A percentile compares a stretch with the other conserved stretches of the same genome.
Evolutionary conservation across 2,329 filamentous ascomycete genomes (phyloP).

Genomic region (Colletotrichum euphorbiae): DNA sequence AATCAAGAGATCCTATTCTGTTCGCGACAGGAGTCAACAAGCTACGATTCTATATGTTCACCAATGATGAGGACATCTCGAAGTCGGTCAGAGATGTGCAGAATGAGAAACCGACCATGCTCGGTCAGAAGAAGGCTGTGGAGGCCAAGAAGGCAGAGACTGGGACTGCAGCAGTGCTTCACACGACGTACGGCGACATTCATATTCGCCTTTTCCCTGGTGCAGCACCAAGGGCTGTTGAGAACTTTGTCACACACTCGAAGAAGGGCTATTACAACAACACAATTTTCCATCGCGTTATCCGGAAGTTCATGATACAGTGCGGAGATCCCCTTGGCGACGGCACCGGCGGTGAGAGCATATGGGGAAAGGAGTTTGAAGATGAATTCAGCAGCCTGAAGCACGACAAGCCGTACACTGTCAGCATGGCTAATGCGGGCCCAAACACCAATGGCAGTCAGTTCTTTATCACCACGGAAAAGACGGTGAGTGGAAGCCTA

Average conservation of each 20-base stretch:
- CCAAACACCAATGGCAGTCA: slow-evolving; percentile 96
- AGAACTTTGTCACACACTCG: slow-evolving; percentile 96
- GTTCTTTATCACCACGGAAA: slow-evolving; percentile 98
- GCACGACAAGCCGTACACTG: slow-evolving; percentile 95
- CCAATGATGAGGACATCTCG: slow-evolving; percentile 84
- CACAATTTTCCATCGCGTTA: slow-evolving; percentile 96
- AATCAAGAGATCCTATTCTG: slow-evolving; percentile 89
- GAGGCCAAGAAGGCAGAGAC: slow-evolving; percentile 75
- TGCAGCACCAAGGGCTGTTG: slow-evolving; percentile 91
- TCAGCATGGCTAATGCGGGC: slow-evolving; percentile 98
- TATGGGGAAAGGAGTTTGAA: slow-evolving; percentile 92
- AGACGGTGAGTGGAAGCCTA: slow-evolving; percentile 72
- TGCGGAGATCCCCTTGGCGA: slow-evolving; percentile 87
- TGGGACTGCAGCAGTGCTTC: slow-evolving; percentile 84
- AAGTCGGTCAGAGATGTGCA: slow-evolving; percentile 91
- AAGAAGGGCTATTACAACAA: slow-evolving; percentile 96
- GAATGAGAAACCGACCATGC: slow-evolving; percentile 87
- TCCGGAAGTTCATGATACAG: slow-evolving; percentile 98
- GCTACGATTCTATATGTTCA: slow-evolving; percentile 97
- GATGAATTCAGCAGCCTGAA: slow-evolving; percentile 93
- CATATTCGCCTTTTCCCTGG: slow-evolving; percentile 93
- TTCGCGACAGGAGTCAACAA: slow-evolving; percentile 87
- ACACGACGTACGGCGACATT: slow-evolving; percentile 95
- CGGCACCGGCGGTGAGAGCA: slow-evolving; percentile 89
- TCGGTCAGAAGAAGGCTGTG: slow-evolving; percentile 67